Percentiles rank a stretch among this genome's conserved stretches.
Evolutionary conservation across 257 asterid genomes (phyloP).

Genomic region (Petrea volubilis): DNA sequence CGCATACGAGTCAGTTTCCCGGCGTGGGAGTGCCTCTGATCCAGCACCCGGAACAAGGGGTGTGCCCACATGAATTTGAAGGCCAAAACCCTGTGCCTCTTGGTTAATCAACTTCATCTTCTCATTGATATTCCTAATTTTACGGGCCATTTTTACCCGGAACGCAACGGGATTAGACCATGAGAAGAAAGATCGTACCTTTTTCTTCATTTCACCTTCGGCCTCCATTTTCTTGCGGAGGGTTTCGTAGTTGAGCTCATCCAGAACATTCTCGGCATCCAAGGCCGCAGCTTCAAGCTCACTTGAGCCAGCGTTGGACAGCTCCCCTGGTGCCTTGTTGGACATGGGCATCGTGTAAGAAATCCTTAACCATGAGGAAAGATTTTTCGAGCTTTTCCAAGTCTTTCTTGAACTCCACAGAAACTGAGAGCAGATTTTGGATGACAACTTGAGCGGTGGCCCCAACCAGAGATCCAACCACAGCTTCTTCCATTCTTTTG

Average conservation of each 20-base stretch:
- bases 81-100: neutral
- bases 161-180: neutral
- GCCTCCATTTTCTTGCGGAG: neutral
- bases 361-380: neutral
- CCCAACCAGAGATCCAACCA: neutral
- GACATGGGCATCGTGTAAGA: conserved; percentile 24
- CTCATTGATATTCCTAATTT: conserved; percentile 8
- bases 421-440: neutral
- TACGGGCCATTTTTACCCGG: conserved; percentile 14
- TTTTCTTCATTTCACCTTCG: neutral
- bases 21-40: neutral
- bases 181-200: neutral
- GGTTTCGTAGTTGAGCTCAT: conserved; percentile 22
- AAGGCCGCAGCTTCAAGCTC: conserved; percentile 20
- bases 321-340: neutral
- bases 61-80: neutral
- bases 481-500: neutral
- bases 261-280: conserved; percentile 28
- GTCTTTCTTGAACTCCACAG: neutral
- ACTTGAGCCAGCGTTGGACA: conserved; percentile 23
- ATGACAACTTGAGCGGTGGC: conserved; percentile 1
- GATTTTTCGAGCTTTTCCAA: neutral
- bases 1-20: conserved; percentile 5
- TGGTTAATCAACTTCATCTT: neutral
- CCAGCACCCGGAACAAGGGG: neutral